Percentiles rank a stretch among this genome's conserved stretches.
Conservation (phyloP, 2,329 filamentous ascomycete genomes). For the Plectosphaerella plurivora region DNA sequence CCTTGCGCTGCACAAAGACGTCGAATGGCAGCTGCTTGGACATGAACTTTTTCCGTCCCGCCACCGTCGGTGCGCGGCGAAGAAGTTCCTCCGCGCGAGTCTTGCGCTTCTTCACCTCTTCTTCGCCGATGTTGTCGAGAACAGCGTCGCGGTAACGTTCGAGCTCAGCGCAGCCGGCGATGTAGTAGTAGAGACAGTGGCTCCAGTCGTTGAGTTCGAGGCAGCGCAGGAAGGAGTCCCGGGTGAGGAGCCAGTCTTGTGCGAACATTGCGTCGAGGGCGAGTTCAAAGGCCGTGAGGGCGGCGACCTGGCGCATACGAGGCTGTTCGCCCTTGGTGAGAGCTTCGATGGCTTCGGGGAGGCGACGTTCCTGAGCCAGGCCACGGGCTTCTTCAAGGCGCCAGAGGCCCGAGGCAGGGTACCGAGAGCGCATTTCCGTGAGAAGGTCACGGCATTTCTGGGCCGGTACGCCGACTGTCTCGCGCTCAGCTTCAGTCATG, state of each 20-base stretch:
- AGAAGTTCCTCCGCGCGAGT: constrained; percentile 65
- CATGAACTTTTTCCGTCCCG: constrained; percentile 88
- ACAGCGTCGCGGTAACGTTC: constrained; percentile 70
- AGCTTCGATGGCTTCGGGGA: constrained; percentile 64
- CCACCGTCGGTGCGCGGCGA: constrained; percentile 64
- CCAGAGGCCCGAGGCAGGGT: constrained; percentile 83
- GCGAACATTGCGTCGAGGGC: constrained; percentile 73
- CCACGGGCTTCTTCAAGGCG: constrained; percentile 81
- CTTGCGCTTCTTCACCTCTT: constrained; percentile 52
- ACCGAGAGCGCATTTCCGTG: constrained; percentile 67
- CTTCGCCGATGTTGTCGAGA: constrained; percentile 26
- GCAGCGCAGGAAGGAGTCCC: constrained; percentile 69
- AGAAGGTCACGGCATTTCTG: constrained; percentile 65
- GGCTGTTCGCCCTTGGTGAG: constrained; percentile 57
- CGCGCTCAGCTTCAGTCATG: constrained; percentile 43
- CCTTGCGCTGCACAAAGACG: constrained; percentile 75
- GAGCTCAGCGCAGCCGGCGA: constrained; percentile 73
- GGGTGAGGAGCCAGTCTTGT: constrained; percentile 71
- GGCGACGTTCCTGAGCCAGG: constrained; percentile 59
- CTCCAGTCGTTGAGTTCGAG: constrained; percentile 87
- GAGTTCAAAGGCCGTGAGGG: constrained; percentile 80
- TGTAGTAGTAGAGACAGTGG: constrained; percentile 83
- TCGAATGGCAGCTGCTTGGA: constrained; percentile 87
- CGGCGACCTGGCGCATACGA: constrained; percentile 83
- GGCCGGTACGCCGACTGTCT: constrained; percentile 67